These are phyloP conservation scores for Cryptosporidium andersoni DNA, from an alignment of 169 alveolate genomes.

Conservation along the genomic window DNA sequence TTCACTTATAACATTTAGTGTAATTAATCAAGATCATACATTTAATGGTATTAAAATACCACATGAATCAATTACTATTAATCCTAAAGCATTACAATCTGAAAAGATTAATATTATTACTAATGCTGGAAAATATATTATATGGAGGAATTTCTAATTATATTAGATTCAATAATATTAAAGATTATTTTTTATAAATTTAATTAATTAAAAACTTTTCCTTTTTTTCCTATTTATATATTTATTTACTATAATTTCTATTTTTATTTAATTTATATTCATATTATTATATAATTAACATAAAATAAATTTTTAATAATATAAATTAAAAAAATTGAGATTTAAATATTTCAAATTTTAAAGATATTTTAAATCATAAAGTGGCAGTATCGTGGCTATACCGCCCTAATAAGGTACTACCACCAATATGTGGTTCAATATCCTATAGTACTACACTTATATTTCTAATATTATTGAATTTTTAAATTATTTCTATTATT, in stretches of 20 bases:
- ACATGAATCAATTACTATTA: conserved; percentile 6
- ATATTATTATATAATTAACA: not conserved
- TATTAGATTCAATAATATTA: not conserved
- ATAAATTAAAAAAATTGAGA: not conserved
- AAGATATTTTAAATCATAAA: too few species aligned
- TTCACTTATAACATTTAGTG: conserved; percentile 19
- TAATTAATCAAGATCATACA: conserved; percentile 1
- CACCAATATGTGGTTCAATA: too few species aligned
- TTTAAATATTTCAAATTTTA: too few species aligned
- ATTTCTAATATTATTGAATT: too few species aligned
- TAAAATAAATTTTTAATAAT: not conserved
- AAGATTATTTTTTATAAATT: not conserved
- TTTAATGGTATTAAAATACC: conserved; percentile 45
- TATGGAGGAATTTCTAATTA: conserved; percentile 40
- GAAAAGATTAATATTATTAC: conserved; percentile 11
- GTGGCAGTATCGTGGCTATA: too few species aligned
- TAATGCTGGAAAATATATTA: conserved; percentile 47
- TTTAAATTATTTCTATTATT: too few species aligned
- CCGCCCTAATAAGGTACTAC: too few species aligned
- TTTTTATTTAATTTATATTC: not conserved
- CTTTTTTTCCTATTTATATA: not conserved
- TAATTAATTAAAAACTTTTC: not conserved
- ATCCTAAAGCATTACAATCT: conserved; percentile 45
- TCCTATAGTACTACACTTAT: too few species aligned
- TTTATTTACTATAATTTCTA: not conserved